phyloP scores from a whole-genome alignment of 345 rosid genomes.

The Citrus inodora region DNA sequence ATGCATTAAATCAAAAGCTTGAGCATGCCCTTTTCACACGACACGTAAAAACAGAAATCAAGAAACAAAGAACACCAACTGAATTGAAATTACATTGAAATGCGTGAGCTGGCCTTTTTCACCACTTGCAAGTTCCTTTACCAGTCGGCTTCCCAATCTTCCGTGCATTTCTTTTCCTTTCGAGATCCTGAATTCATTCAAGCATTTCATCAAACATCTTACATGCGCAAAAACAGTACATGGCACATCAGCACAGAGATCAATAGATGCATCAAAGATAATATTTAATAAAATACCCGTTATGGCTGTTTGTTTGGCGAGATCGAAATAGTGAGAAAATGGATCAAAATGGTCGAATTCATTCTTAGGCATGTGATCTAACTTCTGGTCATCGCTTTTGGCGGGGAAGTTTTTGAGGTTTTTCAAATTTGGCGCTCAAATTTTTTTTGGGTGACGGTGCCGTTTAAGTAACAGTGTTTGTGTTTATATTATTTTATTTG shows the following conservation, averaged over 20 bases:
- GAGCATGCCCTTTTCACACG: no score
- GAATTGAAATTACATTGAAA: constrained; percentile 42
- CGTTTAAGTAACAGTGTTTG: neutral
- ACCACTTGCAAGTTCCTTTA: constrained; percentile 44
- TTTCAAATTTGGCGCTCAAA: neutral
- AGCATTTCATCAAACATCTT: constrained; percentile 33
- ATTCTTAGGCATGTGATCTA: neutral
- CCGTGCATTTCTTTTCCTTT: constrained; percentile 40
- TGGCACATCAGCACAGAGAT: no score
- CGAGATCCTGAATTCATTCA: neutral
- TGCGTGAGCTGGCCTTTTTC: constrained; percentile 61
- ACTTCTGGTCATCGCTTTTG: neutral
- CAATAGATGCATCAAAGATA: neutral
- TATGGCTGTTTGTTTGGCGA: neutral
- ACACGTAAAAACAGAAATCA: neutral
- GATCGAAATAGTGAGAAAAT: neutral
- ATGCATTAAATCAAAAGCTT: neutral
- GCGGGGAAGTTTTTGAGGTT: neutral
- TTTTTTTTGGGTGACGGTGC: neutral
- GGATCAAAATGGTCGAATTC: neutral
- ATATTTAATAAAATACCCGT: neutral
- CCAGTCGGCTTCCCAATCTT: constrained; percentile 50
- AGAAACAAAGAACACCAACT: neutral
- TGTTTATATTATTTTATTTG: no score
- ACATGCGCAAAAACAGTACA: neutral